Evolutionary conservation across 345 rosid species (phyloP), one percentile per base, ranked within the genome.

Genomic region (Rhizophora mangle): DNA sequence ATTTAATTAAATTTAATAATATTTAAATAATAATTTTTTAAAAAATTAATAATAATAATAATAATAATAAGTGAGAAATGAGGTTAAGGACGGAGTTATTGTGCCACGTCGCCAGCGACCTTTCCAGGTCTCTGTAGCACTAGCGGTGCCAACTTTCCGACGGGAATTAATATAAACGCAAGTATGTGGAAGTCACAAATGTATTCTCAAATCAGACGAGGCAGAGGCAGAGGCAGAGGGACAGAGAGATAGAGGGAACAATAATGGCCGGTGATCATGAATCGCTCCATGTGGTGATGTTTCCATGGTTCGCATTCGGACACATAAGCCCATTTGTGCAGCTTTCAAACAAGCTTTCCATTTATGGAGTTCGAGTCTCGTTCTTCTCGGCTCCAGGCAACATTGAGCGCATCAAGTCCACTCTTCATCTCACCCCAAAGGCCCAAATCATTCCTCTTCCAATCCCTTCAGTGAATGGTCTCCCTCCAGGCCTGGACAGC

Each of bases 301-400:
- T 76, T 55, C 83, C 83, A 9, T 76, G 26, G 31, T 67, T 80
- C 51, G 83, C 75, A 62, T 72, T 72, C 57, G 78, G 80, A 58
- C 83, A 72, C 64, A 76, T 80, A 47, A 72, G 55, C 32, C 83
- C 80, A 8, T 80, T 76, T 47, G 69, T 80, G n/a, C 80, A 80
- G 37, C 80, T 80, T 3, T 67, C 83, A 32, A 80, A 76, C 34
- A 72, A 72, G 80, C 80, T 80, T 16, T 65, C 75, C 27, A 30
- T 62, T 31, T 67, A 76, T 8, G 83, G 80, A 13, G 34, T 69
- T 34, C 58, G 64, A 30, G 47, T 80, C 29, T 69, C 80, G 32
- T 80, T 80, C 59, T 21, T 80, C 10, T 65, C 77, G 0, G 72
- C 78, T 47, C 64, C 74, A 8, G 80, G 72, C 55, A 79, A 75